Evolutionary conservation across 805 yeast genomes (phyloP).

Genomic region (Kuraishia molischiana): DNA sequence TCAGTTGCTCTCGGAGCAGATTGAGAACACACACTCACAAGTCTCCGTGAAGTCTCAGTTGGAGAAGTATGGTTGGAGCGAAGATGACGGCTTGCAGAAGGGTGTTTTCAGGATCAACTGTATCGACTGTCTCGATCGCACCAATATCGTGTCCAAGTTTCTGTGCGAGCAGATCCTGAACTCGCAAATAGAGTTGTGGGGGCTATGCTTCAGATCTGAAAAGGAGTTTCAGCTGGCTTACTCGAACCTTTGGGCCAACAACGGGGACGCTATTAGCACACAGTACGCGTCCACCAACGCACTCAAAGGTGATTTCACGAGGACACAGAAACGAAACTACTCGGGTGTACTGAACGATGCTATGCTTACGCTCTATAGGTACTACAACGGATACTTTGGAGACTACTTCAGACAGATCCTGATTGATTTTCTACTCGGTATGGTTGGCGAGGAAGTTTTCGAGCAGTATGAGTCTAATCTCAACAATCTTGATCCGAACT

Average conservation of each 20-base stretch:
- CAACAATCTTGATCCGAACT: conserved; percentile 18
- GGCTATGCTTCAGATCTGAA: conserved; percentile 44
- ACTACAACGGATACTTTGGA: conserved; percentile 30
- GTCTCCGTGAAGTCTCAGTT: conserved; percentile 57
- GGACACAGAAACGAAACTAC: conserved; percentile 86
- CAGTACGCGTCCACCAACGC: conserved; percentile 98
- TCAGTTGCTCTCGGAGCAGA: conserved; percentile 59
- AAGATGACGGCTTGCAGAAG: conserved; percentile 33
- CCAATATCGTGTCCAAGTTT: conserved; percentile 93
- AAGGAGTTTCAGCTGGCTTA: conserved; percentile 52
- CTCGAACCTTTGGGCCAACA: conserved; percentile 94
- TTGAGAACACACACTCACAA: conserved; percentile 40
- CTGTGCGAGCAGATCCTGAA: conserved; percentile 81
- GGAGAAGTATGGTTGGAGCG: conserved; percentile 31
- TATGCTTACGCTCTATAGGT: conserved; percentile 28
- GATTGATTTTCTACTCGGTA: conserved; percentile 30
- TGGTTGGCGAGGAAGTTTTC: conserved; percentile 20
- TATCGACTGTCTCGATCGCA: conserved; percentile 97
- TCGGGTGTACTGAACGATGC: conserved; percentile 73
- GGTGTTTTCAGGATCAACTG: conserved; percentile 88
- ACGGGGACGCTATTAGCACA: conserved; percentile 86
- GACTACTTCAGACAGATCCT: conserved; percentile 35
- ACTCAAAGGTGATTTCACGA: conserved; percentile 89
- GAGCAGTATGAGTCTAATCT: conserved; percentile 30
- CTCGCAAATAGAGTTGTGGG: conserved; percentile 53